Percentiles rank a stretch among this genome's conserved stretches.
Conservation (phyloP, 1,284 basidiomycete genomes). For the Cutaneotrichosporon spelunceum region DNA sequence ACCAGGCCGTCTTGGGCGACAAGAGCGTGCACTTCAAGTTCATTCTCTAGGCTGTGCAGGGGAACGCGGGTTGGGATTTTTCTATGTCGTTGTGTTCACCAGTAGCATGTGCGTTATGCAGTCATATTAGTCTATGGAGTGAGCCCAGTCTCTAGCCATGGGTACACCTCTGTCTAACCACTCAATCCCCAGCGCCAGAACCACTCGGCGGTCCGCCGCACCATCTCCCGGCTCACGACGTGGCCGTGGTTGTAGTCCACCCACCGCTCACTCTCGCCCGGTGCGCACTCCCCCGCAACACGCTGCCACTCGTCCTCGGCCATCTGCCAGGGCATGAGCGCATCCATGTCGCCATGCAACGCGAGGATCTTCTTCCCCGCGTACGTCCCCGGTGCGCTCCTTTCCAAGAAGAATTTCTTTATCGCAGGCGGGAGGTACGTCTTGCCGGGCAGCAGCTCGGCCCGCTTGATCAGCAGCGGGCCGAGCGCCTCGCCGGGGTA, state of each 20-base stretch:
- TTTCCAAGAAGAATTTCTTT: neutral
- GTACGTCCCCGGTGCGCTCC: slow-evolving; percentile 49
- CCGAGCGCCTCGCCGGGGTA: slow-evolving; percentile 13
- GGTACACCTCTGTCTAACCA: too few species aligned
- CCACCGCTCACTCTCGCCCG: slow-evolving; percentile 31
- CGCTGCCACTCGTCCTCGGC: slow-evolving; percentile 12
- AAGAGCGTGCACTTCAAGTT: slow-evolving; percentile 23
- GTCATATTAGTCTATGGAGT: neutral
- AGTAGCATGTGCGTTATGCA: neutral
- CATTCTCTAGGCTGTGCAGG: slow-evolving; percentile 13
- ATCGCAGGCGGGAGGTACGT: neutral
- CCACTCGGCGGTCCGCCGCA: slow-evolving; percentile 43
- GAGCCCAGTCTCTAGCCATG: neutral
- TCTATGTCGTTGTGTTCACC: neutral
- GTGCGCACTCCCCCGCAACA: slow-evolving; percentile 53
- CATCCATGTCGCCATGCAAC: slow-evolving; percentile 57
- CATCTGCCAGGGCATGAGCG: slow-evolving; percentile 37
- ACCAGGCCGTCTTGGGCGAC: slow-evolving; percentile 18
- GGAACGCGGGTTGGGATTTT: neutral
- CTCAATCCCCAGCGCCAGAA: slow-evolving; percentile 42
- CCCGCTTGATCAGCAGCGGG: slow-evolving; percentile 51
- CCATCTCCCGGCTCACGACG: slow-evolving; percentile 47
- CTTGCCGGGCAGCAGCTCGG: neutral
- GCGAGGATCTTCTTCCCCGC: slow-evolving; percentile 66
- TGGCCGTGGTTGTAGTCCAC: slow-evolving; percentile 49